These are phyloP conservation scores for Xylaria sp. DNA, from an alignment of 2,329 filamentous ascomycete species.

Conservation along the genomic window DNA sequence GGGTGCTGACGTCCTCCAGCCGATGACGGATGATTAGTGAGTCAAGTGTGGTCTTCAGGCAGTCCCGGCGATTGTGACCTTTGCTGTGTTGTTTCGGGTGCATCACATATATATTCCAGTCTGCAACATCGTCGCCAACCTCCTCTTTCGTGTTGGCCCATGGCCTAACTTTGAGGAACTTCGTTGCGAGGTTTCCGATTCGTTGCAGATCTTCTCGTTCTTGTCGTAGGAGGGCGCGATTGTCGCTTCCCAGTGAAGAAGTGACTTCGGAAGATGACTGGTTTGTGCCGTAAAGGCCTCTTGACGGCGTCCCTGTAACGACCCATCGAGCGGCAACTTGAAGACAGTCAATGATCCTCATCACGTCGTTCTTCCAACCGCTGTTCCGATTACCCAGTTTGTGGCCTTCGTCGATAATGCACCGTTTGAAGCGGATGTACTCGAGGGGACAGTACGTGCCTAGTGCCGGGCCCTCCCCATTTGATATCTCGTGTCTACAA, in stretches of 20 bases:
- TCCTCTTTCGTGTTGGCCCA: slow-evolving; percentile 68
- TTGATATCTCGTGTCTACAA: too few relatives aligned
- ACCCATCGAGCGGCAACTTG: slow-evolving; percentile 79
- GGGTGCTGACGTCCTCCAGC: slow-evolving; percentile 68
- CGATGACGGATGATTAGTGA: slow-evolving; percentile 81
- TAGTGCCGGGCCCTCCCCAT: slow-evolving; percentile 33
- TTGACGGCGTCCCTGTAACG: slow-evolving; percentile 86
- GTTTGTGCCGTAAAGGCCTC: slow-evolving; percentile 77
- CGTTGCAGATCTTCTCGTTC: slow-evolving; percentile 68
- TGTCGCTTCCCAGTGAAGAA: neutral
- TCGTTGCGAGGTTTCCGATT: slow-evolving; percentile 64
- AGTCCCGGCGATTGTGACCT: slow-evolving; percentile 60
- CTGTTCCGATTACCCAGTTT: slow-evolving; percentile 69
- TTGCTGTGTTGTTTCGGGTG: slow-evolving; percentile 54
- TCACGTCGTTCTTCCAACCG: slow-evolving; percentile 58
- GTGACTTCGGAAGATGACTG: slow-evolving; percentile 11
- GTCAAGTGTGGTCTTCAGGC: slow-evolving; percentile 71
- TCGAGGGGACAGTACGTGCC: slow-evolving; percentile 62
- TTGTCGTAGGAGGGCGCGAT: slow-evolving; percentile 38
- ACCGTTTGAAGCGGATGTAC: slow-evolving; percentile 78
- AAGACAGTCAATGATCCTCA: slow-evolving; percentile 55
- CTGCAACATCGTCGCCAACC: slow-evolving; percentile 59
- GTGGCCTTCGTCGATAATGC: slow-evolving; percentile 93
- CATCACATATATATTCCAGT: slow-evolving; percentile 76
- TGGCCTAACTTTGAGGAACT: slow-evolving; percentile 76